Percentiles rank a stretch among this genome's conserved stretches.
phyloP scores from a whole-genome alignment of 2,329 filamentous ascomycete species.

The Xylaria arbuscula region DNA sequence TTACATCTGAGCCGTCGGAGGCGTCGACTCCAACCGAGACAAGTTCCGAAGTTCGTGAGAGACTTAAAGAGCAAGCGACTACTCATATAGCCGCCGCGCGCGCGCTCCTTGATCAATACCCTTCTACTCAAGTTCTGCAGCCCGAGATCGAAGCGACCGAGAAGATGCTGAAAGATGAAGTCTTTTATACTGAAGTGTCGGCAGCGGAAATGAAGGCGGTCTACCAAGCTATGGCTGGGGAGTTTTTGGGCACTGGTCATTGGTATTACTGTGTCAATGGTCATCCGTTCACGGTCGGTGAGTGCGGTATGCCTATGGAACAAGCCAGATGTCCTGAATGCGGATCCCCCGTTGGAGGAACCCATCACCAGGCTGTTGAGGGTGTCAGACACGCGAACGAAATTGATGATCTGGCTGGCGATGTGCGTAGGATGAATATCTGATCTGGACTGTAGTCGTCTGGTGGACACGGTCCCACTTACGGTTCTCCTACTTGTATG shows the following conservation, averaged over 20 bases:
- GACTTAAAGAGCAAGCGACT: slow-evolving; percentile 34
- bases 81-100: slow-evolving; percentile 36
- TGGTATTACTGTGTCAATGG: slow-evolving; percentile 70
- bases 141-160: slow-evolving; percentile 59
- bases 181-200: slow-evolving; percentile 62
- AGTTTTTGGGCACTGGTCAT: slow-evolving; percentile 65
- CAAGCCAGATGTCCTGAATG: slow-evolving; percentile 71
- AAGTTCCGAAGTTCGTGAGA: not conserved
- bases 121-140: slow-evolving; percentile 46
- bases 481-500: not conserved
- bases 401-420: slow-evolving; percentile 55
- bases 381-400: slow-evolving; percentile 64
- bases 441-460: slow-evolving; percentile 63
- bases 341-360: slow-evolving; percentile 66
- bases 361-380: slow-evolving; percentile 58
- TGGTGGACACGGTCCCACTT: not conserved
- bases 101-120: slow-evolving; percentile 22
- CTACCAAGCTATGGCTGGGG: slow-evolving; percentile 62
- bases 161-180: slow-evolving; percentile 57
- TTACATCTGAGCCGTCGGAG: slow-evolving; percentile 20
- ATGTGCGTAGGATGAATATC: slow-evolving; percentile 17
- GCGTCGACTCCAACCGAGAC: not conserved
- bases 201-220: slow-evolving; percentile 63
- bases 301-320: slow-evolving; percentile 75
- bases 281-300: slow-evolving; percentile 72